A percentile compares a stretch with the other conserved stretches of the same genome.
Conservation (phyloP, 1,284 basidiomycete species). For the Trichosporon sp. region DNA sequence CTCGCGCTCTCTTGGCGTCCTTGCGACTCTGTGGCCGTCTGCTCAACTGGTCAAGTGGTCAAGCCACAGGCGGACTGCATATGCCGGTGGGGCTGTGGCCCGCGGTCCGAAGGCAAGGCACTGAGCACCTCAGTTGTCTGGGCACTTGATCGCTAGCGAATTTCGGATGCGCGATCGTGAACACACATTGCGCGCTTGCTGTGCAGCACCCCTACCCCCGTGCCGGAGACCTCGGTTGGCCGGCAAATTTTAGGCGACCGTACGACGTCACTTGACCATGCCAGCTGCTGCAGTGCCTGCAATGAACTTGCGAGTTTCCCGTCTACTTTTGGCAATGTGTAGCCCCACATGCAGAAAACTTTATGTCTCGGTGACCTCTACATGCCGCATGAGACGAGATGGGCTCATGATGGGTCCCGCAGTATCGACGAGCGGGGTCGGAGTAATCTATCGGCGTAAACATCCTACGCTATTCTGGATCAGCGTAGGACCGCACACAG, state of each 20-base stretch:
- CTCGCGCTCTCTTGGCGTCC: background rate
- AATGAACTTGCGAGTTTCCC: background rate
- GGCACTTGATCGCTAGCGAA: background rate
- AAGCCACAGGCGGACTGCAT: background rate
- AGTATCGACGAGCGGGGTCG: background rate
- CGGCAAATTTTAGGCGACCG: background rate
- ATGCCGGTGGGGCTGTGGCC: background rate
- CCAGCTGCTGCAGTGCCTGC: background rate
- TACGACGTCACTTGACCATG: conserved; percentile 5
- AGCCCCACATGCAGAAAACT: conserved; percentile 9
- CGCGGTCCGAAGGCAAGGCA: background rate
- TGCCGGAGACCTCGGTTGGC: background rate
- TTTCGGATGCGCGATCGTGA: background rate
- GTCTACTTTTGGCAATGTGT: background rate
- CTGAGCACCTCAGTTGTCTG: background rate
- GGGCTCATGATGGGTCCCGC: background rate
- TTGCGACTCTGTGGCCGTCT: background rate
- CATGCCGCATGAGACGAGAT: background rate
- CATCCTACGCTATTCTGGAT: background rate
- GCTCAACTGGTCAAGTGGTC: no score
- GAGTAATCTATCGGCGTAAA: background rate
- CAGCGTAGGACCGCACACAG: no score
- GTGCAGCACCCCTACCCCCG: background rate
- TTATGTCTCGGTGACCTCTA: background rate
- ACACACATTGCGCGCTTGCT: background rate